Percentiles rank a stretch among this genome's conserved stretches.
phyloP scores from a whole-genome alignment of 2,329 filamentous ascomycete genomes.

The Xylaria sp. region DNA sequence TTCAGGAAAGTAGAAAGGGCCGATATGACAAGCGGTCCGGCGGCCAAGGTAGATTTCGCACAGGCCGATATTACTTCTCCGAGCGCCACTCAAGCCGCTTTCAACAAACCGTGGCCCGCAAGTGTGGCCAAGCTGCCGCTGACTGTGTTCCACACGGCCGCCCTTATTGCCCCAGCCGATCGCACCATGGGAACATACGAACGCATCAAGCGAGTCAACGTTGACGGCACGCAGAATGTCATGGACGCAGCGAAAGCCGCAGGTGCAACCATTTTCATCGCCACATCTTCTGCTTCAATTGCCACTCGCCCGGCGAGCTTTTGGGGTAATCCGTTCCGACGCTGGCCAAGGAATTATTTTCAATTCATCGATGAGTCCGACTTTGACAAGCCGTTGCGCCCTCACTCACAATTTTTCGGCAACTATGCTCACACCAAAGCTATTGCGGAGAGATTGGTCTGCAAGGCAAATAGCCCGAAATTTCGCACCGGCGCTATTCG shows the following conservation, averaged over 20 bases:
- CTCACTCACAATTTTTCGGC: constrained; percentile 54
- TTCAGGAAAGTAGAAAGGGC: constrained; percentile 53
- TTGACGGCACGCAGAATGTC: constrained; percentile 58
- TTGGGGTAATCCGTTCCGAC: constrained; percentile 54
- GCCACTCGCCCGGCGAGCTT: constrained; percentile 51
- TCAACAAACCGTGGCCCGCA: constrained; percentile 56
- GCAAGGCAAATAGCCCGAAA: constrained; percentile 44
- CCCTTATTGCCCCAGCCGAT: constrained; percentile 57
- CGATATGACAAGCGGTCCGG: constrained; percentile 53
- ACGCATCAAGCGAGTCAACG: constrained; percentile 56
- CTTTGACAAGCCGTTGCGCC: constrained; percentile 51
- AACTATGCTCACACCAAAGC: constrained; percentile 61
- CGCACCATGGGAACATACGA: constrained; percentile 54
- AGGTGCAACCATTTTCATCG: constrained; percentile 57
- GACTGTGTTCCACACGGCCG: constrained; percentile 62
- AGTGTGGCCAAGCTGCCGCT: constrained; percentile 54
- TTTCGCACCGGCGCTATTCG: constrained; percentile 66
- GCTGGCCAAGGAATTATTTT: constrained; percentile 51
- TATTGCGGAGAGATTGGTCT: constrained; percentile 57
- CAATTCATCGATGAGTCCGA: constrained; percentile 57
- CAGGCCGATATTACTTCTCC: constrained; percentile 58
- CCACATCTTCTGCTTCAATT: constrained; percentile 60
- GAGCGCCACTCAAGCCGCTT: constrained; percentile 53
- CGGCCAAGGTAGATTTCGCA: constrained; percentile 52
- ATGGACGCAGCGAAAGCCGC: constrained; percentile 54